phyloP scores from a whole-genome alignment of 345 rosid species.

The Citrus sinensis region DVS_A1.0 CM039163.1:40616001-40616500 shows the following conservation, averaged over 20 bases:
- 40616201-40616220: slow-evolving; percentile 93
- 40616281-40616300: neutral
- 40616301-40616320: neutral
- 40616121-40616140: slow-evolving; percentile 66
- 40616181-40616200: slow-evolving; percentile 59
- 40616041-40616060: slow-evolving; percentile 67
- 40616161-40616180: slow-evolving; percentile 67
- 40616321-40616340: neutral
- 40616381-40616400: neutral
- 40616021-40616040: slow-evolving; percentile 70
- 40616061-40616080: slow-evolving; percentile 55
- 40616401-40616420: too few species aligned
- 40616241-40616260: neutral
- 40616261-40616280: neutral
- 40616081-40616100: slow-evolving; percentile 59
- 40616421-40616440: too few species aligned
- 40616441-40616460: too few species aligned
- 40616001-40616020: slow-evolving; percentile 12
- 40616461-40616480: too few species aligned
- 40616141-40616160: slow-evolving; percentile 83
- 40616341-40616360: neutral
- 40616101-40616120: slow-evolving; percentile 61
- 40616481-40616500: too few species aligned
- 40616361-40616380: neutral
- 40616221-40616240: neutral